phyloP scores from a whole-genome alignment of 371 early-diverging fungal genomes.

The Apophysomyces ossiformis region DNA sequence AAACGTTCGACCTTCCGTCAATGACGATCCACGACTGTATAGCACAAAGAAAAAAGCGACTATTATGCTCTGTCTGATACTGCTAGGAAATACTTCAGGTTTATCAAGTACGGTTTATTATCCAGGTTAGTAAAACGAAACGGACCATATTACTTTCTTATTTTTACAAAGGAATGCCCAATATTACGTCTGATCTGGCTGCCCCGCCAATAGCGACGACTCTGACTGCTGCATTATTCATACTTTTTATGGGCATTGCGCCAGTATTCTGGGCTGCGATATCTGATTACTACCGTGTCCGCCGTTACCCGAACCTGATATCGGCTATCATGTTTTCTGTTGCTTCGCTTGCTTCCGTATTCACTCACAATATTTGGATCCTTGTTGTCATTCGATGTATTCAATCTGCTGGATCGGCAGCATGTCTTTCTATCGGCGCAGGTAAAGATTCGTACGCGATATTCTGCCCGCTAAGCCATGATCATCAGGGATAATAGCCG shows the following conservation, averaged over 20 bases:
- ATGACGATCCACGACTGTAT: conserved; percentile 31
- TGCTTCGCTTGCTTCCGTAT: conserved; percentile 72
- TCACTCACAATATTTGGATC: conserved; percentile 59
- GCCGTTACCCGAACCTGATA: conserved; percentile 61
- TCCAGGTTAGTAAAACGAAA: background rate
- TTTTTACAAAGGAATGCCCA: conserved; percentile 38
- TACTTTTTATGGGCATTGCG: conserved; percentile 62
- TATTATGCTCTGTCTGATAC: conserved; percentile 22
- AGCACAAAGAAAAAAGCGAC: conserved; percentile 18
- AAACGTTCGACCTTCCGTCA: conserved; percentile 26
- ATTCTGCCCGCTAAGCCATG: background rate
- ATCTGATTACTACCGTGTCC: conserved; percentile 61
- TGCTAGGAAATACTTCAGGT: conserved; percentile 29
- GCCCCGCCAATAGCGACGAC: conserved; percentile 55
- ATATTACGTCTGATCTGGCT: conserved; percentile 49
- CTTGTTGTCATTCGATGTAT: conserved; percentile 70
- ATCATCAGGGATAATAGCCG: background rate
- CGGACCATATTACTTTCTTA: background rate
- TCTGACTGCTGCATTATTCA: conserved; percentile 59
- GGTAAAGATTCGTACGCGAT: conserved; percentile 31
- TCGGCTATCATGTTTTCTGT: conserved; percentile 63
- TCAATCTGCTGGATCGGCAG: conserved; percentile 72
- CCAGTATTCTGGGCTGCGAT: conserved; percentile 72
- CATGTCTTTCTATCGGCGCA: conserved; percentile 67
- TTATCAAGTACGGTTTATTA: conserved; percentile 33